Evolutionary conservation across 129 eudicot species (phyloP), one percentile per base, ranked within the genome.

Genomic region (Cynara cardunculus): DNA sequence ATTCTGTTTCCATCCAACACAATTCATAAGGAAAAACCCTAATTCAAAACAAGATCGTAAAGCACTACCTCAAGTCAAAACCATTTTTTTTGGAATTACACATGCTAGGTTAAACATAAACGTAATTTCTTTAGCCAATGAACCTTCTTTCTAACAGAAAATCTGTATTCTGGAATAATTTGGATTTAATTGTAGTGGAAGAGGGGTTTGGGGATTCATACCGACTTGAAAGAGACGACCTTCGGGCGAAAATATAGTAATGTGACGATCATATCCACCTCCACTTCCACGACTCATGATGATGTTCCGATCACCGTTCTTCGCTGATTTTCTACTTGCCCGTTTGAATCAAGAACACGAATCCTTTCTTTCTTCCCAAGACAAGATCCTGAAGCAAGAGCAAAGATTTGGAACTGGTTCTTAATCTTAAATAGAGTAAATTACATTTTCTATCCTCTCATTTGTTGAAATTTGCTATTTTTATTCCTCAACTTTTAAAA

Each of bases 221-320:
- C 98, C 98, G 9, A 94, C 98, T 94, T 94, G 98, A 88, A 87
- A 94, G 78, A 94, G 95, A 74, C 98, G 97, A n/a, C 98, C 98
- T 90, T 94, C 98, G 11, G 98, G 98, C 7, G 98, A 94, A 82
- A 94, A 94, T 75, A 94, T 94, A 71, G 98, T 94, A 30, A 94
- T 94, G 89, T 90, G 98, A 32, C 98, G 97, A 87, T 94, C 98
- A 86, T 94, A 94, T 31, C 98, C 98, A 71, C 93, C 98, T 84
- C 98, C 98, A 77, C 98, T 94, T 65, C 98, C 98, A 66, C 98
- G 91, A 67, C 98, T 94, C 90, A 89, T 90, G 71, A 64, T 80
- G 69, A 53, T 70, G 11, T 53, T 76, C 76, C 70, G 82, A 79
- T 79, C 76, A 79, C 18, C 32, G 53, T 22, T 71, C 5, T 66